These are phyloP conservation scores for Bipolaris victoriae DNA, from an alignment of 2,329 filamentous ascomycete species.

Conservation along the genomic window DNA sequence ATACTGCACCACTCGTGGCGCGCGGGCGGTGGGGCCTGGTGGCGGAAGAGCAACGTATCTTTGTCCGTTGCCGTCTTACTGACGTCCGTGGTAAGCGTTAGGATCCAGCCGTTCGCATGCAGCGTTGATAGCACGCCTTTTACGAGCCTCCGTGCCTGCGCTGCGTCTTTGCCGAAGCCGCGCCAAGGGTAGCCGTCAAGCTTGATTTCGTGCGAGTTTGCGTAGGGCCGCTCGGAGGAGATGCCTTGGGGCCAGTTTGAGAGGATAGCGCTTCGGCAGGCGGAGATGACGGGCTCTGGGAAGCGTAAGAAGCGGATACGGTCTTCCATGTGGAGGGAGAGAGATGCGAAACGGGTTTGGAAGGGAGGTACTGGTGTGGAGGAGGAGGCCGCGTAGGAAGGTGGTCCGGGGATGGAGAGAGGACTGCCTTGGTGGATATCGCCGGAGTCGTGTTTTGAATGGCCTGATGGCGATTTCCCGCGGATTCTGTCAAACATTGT, in stretches of 20 bases:
- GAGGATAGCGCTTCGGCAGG: constrained; percentile 33
- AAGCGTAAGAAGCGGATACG: constrained; percentile 48
- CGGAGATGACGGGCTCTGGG: constrained; percentile 32
- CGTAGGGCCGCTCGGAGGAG: constrained; percentile 41
- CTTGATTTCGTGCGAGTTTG: constrained; percentile 48
- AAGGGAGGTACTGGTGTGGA: constrained; percentile 18
- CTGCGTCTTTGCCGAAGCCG: constrained; percentile 31
- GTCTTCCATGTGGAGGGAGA: constrained; percentile 33
- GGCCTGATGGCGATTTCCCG: constrained; percentile 16
- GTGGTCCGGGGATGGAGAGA: constrained; percentile 11
- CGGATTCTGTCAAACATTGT: constrained; percentile 26
- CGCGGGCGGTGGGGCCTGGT: constrained; percentile 44
- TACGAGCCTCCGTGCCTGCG: constrained; percentile 43
- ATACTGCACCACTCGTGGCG: constrained; percentile 49
- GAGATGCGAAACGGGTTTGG: constrained; percentile 31
- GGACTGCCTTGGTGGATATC: constrained; percentile 8
- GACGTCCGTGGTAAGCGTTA: constrained; percentile 47
- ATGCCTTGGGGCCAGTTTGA: constrained; percentile 40
- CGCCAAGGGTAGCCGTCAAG: constrained; percentile 48
- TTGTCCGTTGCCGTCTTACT: constrained; percentile 34
- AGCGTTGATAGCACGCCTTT: constrained; percentile 34
- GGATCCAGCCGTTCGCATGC: constrained; percentile 46
- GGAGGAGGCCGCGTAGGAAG: constrained; percentile 12
- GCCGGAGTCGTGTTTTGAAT: constrained; percentile 18
- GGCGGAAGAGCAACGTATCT: constrained; percentile 49